Base-by-base conservation (phyloP, 2,329 filamentous ascomycete genomes). In the Fulvia fulva region DNA sequence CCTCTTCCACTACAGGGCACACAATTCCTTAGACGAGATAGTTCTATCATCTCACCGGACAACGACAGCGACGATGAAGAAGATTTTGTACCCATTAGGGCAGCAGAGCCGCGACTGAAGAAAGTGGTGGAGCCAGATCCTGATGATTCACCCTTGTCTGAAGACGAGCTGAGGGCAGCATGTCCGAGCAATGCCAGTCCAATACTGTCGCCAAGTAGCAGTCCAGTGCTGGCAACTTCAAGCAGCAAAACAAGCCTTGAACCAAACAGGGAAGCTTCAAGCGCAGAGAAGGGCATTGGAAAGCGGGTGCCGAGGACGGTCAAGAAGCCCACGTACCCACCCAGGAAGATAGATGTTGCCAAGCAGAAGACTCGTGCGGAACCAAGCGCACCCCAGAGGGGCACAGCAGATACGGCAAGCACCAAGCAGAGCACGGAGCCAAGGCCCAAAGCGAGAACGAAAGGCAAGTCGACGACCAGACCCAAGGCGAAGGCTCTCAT, bases 121-220 rank as follows among this genome's bases (percentile, higher is more conserved):
- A 41, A 51, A 12, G 23, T 21, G 12, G 7, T 4, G 25, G 49
- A 59, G n/a, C 57, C 58, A n/a, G 61, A 62, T 23, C 56, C 67
- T 44, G 65, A 70, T 8, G 68, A 70, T 32, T 66, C 70, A 1
- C 66, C 66, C 23, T 57, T 72, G 12, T 72, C 68, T 12, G 68
- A 70, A 57, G 66, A 62, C 22, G 59, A 63, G 22, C 57, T 65
- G 32, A 61, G 62, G 8, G 56, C 61, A 11, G 57, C 63, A 0
- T 65, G 62, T 46, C 59, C 61, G 11, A 37, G 21, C 26, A 51
- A 58, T 50, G 62, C 54, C 25, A 58, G 51, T n/a, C 59, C 61
- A 22, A 53, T 53, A n/a, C 37, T 45, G 2, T 57, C 62, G n/a
- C 25, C 56, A 12, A 34, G 45, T 25, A 55, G 44, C 23, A 53